Evolutionary conservation across 352 stramenopile species (phyloP).

Genomic region (Phytophthora nicotianae): DNA sequence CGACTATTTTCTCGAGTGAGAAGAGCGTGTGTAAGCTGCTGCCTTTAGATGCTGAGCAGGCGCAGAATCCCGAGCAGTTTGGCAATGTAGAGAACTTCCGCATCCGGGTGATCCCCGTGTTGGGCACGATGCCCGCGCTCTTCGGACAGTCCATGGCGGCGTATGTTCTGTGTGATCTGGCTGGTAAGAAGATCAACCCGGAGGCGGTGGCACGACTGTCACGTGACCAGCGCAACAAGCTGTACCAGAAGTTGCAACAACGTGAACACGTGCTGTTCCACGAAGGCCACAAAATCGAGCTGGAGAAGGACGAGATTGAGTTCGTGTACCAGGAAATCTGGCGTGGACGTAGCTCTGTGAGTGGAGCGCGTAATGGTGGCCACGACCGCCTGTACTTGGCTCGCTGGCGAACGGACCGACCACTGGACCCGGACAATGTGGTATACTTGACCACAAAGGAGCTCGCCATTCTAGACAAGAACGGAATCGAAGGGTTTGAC

Average conservation of each 20-base stretch:
- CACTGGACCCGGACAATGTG: slow-evolving; percentile 82
- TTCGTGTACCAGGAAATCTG: slow-evolving; percentile 90
- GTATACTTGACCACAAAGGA: slow-evolving; percentile 89
- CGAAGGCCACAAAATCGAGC: slow-evolving; percentile 59
- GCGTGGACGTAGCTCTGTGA: slow-evolving; percentile 77
- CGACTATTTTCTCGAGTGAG: slow-evolving; percentile 95
- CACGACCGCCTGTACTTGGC: slow-evolving; percentile 82
- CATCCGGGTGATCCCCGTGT: slow-evolving; percentile 95
- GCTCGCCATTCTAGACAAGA: slow-evolving; percentile 59
- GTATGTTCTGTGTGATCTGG: slow-evolving; percentile 94
- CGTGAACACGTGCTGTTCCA: slow-evolving; percentile 72
- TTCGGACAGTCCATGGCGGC: slow-evolving; percentile 97
- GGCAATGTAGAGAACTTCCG: slow-evolving; percentile 97
- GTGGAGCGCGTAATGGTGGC: slow-evolving; percentile 67
- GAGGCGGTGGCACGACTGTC: slow-evolving; percentile 73
- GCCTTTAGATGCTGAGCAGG: slow-evolving; percentile 93
- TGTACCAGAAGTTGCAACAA: slow-evolving; percentile 83
- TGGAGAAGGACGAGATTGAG: slow-evolving; percentile 89
- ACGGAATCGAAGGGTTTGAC: slow-evolving; percentile 70
- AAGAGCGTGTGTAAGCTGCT: slow-evolving; percentile 96
- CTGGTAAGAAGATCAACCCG: slow-evolving; percentile 87
- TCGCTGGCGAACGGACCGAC: slow-evolving; percentile 78
- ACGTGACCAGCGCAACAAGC: slow-evolving; percentile 87
- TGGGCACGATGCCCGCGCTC: slow-evolving; percentile 95
- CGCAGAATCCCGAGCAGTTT: slow-evolving; percentile 90